A percentile compares a stretch with the other conserved stretches of the same genome.
Evolutionary conservation across 2,329 filamentous ascomycete genomes (phyloP).

Genomic region (Pseudocercospora eumusae): DNA sequence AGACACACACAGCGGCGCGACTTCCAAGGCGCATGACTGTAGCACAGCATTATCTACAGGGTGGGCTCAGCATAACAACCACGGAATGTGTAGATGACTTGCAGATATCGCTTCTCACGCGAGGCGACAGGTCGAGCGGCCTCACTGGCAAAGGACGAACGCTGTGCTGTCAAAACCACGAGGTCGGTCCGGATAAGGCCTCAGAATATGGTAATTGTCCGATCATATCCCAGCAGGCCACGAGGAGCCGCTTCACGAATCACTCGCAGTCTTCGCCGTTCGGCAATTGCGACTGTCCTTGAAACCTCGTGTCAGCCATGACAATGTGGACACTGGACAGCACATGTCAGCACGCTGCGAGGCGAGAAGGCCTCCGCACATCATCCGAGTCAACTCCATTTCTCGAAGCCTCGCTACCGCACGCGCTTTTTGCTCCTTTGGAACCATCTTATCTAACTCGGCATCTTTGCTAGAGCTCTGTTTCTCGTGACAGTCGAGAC

Average conservation of each 20-base stretch:
- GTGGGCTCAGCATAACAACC: slow-evolving; percentile 3
- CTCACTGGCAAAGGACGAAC: not conserved
- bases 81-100: slow-evolving; percentile 6
- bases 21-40: not conserved
- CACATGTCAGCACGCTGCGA: slow-evolving; percentile 16
- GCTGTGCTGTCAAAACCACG: slow-evolving; percentile 6
- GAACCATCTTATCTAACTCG: not conserved
- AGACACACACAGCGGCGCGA: not conserved
- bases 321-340: not conserved
- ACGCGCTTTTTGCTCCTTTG: slow-evolving; percentile 17
- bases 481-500: not conserved
- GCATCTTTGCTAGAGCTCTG: not conserved
- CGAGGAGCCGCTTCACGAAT: slow-evolving; percentile 11
- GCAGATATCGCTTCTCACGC: slow-evolving; percentile 2
- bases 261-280: slow-evolving; percentile 11
- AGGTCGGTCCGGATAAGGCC: slow-evolving; percentile 4
- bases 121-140: slow-evolving; percentile 10
- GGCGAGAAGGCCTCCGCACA: slow-evolving; percentile 8
- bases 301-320: not conserved
- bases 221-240: slow-evolving; percentile 16
- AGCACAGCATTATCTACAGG: slow-evolving; percentile 1
- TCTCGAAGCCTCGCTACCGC: slow-evolving; percentile 11
- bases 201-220: slow-evolving; percentile 5
- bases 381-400: not conserved
- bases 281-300: slow-evolving; percentile 18